These are phyloP conservation scores for Jamesozyma rosinii DNA, from an alignment of 805 yeast species.

Conservation along the genomic window DNA sequence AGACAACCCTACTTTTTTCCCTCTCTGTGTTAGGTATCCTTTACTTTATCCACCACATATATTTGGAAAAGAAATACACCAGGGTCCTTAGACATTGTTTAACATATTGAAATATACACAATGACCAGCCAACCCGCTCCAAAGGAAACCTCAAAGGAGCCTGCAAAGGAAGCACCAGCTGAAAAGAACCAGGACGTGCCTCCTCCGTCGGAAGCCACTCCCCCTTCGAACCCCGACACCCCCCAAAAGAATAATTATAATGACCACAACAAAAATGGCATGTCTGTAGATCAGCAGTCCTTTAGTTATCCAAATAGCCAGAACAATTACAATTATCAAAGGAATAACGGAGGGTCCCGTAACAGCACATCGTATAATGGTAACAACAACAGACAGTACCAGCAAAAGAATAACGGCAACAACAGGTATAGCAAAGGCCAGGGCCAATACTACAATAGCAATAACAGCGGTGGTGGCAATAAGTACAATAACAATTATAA, in stretches of 20 bases:
- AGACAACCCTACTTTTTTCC: too few relatives aligned
- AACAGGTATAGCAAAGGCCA: constrained; percentile 4
- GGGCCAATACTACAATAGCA: neutral
- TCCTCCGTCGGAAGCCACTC: neutral
- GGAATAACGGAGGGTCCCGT: neutral
- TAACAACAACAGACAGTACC: neutral
- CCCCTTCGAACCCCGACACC: too few relatives aligned
- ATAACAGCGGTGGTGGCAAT: constrained; percentile 3
- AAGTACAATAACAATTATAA: neutral
- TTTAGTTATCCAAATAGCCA: neutral
- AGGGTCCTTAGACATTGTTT: too few relatives aligned
- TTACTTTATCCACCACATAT: too few relatives aligned
- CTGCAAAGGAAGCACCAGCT: neutral
- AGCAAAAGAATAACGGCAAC: neutral
- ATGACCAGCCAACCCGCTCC: too few relatives aligned
- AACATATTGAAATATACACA: too few relatives aligned
- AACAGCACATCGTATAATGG: neutral
- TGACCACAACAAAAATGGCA: neutral
- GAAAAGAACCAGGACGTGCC: neutral
- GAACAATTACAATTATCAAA: neutral
- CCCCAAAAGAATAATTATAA: too few relatives aligned
- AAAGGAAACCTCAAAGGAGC: too few relatives aligned
- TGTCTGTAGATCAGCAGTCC: neutral
- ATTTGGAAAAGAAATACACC: too few relatives aligned
- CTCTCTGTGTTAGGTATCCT: too few relatives aligned